phyloP scores from a whole-genome alignment of 2,329 filamentous ascomycete species.

The Neurospora crassa region DNA sequence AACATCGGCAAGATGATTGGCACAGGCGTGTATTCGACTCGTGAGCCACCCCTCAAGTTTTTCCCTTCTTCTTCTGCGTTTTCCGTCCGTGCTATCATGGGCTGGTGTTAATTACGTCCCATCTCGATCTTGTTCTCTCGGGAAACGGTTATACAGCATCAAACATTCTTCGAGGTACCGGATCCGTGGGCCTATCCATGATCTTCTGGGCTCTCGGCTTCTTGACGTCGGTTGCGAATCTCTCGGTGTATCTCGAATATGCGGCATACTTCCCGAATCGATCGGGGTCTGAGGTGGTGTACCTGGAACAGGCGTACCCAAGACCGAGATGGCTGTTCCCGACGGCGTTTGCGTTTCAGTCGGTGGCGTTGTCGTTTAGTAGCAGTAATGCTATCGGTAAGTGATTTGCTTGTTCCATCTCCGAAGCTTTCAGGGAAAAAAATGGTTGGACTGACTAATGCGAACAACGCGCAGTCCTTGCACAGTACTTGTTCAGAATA shows the following conservation, averaged over 20 bases:
- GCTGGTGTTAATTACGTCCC: background rate
- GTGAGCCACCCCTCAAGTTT: constrained; percentile 27
- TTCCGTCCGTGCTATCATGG: background rate
- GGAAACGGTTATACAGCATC: constrained; percentile 31
- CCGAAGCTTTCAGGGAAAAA: background rate
- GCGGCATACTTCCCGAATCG: constrained; percentile 57
- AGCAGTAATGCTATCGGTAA: constrained; percentile 52
- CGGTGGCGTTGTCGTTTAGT: constrained; percentile 54
- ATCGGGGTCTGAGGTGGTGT: constrained; percentile 57
- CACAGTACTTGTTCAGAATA: constrained; percentile 53
- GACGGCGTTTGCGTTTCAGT: constrained; percentile 53
- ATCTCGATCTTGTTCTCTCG: background rate
- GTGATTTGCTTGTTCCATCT: background rate
- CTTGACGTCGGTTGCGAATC: constrained; percentile 43
- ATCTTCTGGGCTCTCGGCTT: constrained; percentile 58
- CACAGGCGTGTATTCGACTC: constrained; percentile 53
- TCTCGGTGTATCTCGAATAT: constrained; percentile 54
- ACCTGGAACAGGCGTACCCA: constrained; percentile 58
- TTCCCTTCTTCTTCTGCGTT: too few relatives aligned
- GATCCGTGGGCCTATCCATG: constrained; percentile 51
- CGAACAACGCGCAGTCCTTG: constrained; percentile 36
- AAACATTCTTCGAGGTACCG: constrained; percentile 47
- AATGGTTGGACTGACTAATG: background rate
- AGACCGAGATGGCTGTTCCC: constrained; percentile 55
- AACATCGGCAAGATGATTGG: constrained; percentile 56